Evolutionary conservation across 1,284 basidiomycete species (phyloP).

Genomic region (Ceratorhiza oryzae-sativae): DNA sequence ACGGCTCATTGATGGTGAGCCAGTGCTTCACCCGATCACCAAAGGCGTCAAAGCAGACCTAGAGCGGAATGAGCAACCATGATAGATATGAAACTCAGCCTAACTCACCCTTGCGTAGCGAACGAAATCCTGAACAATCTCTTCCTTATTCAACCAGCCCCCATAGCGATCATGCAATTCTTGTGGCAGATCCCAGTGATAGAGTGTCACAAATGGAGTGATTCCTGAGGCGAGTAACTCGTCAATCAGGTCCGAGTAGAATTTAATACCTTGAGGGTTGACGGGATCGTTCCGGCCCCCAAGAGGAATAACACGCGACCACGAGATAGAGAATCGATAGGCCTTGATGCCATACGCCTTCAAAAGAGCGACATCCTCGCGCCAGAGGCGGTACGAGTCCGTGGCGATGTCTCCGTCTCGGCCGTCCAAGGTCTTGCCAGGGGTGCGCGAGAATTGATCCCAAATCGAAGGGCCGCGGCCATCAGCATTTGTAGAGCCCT

Average conservation of each 20-base stretch:
- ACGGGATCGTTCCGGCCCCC: conserved; percentile 74
- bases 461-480: conserved; percentile 72
- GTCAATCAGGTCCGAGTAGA: conserved; percentile 73
- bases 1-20: conserved; percentile 78
- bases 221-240: conserved; percentile 68
- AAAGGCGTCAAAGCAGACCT: conserved; percentile 73
- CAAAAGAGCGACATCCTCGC: conserved; percentile 71
- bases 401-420: conserved; percentile 71
- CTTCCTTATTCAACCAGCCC: conserved; percentile 72
- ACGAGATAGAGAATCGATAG: conserved; percentile 74
- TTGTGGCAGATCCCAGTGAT: conserved; percentile 82
- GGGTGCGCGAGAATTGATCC: conserved; percentile 73
- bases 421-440: conserved; percentile 71
- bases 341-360: conserved; percentile 65
- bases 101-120: conserved; percentile 64
- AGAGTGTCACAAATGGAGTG: conserved; percentile 73
- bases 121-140: conserved; percentile 68
- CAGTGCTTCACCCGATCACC: conserved; percentile 80
- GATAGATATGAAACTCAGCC: not conserved
- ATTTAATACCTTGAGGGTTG: conserved; percentile 70
- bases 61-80: conserved; percentile 17
- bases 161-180: conserved; percentile 72
- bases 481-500: conserved; percentile 65
- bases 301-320: conserved; percentile 74
- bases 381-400: conserved; percentile 72